Evolutionary conservation across 2,329 filamentous ascomycete species (phyloP), one percentile per base, ranked within the genome.

Genomic region (Aspergillus pseudoterreus): DNA sequence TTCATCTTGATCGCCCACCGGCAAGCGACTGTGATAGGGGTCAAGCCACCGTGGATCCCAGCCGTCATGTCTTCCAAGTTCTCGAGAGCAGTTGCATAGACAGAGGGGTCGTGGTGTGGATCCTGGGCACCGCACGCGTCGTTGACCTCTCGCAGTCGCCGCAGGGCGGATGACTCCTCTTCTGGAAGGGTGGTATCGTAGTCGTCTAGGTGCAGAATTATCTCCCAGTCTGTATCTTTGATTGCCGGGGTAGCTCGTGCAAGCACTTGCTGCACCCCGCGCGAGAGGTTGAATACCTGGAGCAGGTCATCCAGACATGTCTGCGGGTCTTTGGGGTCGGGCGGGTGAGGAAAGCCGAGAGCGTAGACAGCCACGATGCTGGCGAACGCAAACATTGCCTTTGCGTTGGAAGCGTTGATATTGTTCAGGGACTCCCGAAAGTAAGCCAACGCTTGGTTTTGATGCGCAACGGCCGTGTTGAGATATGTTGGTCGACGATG

Each of bases 1-100:
- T 64, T 60, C 22, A 73, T 49, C 48, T 61, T 65, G 46, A 73
- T 70, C 2, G 68, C 69, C 70, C 71, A 74, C 10, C 66, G 63
- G 21, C 68, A 66, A 8, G 64, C 63, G 41, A 68, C 57, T 15
- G 66, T 83, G 1, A 84, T 83, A 59, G 72, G 71, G 3, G 55
- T 87, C 84, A 45, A 81, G 76, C 64, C 61, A 19, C 52, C 54
- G 30, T 63, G 57, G 15, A 59, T 53, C 49, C 54, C 60, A 42
- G 59, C 57, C 22, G 66, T 56, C 53, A 65, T 60, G 10, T 67
- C 59, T 17, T 56, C 59, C 17, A 68, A 49, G 30, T 64, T 60
- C 1, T 63, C 58, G 42, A 71, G 68, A 0, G 62, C 54, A 14
- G 49, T 41, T 14, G 54, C 51, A 22, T 69, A 66, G 2, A 61